Conservation (phyloP, 768 basidiomycete species). For the Boletus rubropictus region DNA sequence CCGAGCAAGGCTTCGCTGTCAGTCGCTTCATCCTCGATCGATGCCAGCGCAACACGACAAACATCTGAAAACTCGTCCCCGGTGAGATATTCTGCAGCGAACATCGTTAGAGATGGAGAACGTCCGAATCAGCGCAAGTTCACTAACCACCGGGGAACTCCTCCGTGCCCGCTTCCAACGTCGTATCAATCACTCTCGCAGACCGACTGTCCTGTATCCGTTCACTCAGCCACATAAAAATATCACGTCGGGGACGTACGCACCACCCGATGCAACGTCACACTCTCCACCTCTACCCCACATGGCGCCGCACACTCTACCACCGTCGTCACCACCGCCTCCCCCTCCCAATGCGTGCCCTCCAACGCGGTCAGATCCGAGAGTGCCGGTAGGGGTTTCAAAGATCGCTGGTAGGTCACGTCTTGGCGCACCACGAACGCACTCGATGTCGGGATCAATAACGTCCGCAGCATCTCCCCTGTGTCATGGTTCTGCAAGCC, state of each 20-base stretch:
- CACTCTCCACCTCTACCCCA: slow-evolving; percentile 45
- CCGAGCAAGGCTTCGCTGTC: slow-evolving; percentile 35
- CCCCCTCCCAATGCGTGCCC: slow-evolving; percentile 44
- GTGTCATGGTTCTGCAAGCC: slow-evolving; percentile 23
- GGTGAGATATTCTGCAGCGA: slow-evolving; percentile 47
- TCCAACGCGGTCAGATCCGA: slow-evolving; percentile 54
- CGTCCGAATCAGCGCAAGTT: not conserved
- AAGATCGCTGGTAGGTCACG: slow-evolving; percentile 47
- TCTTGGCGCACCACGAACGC: slow-evolving; percentile 53
- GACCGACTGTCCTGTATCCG: slow-evolving; percentile 36
- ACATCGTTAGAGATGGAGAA: not conserved
- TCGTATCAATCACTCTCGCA: slow-evolving; percentile 49
- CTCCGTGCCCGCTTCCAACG: slow-evolving; percentile 40
- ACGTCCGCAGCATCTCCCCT: slow-evolving; percentile 57
- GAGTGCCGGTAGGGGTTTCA: slow-evolving; percentile 39
- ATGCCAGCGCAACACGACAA: slow-evolving; percentile 46
- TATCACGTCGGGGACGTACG: slow-evolving; percentile 6
- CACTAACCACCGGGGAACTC: slow-evolving; percentile 43
- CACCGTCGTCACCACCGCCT: slow-evolving; percentile 50
- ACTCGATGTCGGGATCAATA: slow-evolving; percentile 60
- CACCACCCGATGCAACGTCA: slow-evolving; percentile 47
- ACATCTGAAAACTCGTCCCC: slow-evolving; percentile 61
- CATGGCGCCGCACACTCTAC: slow-evolving; percentile 54
- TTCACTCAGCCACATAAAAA: not conserved
- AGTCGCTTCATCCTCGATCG: slow-evolving; percentile 34